Percentiles rank a stretch among this genome's conserved stretches.
These are phyloP conservation scores for Verruconis gallopava DNA, from an alignment of 2,329 filamentous ascomycete genomes.

Conservation along the genomic window DNA sequence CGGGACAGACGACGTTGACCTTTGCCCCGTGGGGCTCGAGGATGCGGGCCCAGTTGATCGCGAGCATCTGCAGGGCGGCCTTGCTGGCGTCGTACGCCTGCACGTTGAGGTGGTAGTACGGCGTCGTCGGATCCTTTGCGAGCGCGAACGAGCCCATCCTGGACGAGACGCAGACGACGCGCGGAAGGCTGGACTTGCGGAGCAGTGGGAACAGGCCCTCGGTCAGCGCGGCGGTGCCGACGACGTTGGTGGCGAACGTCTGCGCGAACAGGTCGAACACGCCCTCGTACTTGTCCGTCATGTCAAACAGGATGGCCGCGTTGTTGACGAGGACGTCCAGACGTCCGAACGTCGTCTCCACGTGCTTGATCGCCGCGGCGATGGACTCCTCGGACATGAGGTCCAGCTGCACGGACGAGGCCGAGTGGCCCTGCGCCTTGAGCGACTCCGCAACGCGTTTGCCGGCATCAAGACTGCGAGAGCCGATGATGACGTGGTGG, in stretches of 20 bases:
- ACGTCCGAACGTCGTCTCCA: conserved; percentile 3
- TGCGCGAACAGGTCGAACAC: conserved; percentile 25
- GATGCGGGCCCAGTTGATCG: conserved; percentile 22
- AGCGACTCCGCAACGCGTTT: background rate
- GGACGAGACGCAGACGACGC: conserved; percentile 29
- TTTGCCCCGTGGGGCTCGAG: conserved; percentile 20
- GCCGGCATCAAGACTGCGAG: background rate
- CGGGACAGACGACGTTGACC: conserved; percentile 27
- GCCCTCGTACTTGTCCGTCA: conserved; percentile 8
- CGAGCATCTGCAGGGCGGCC: conserved; percentile 29
- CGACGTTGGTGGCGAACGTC: conserved; percentile 27
- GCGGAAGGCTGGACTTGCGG: conserved; percentile 17
- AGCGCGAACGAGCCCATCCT: conserved; percentile 23
- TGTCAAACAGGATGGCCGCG: conserved; percentile 11
- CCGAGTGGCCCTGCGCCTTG: background rate
- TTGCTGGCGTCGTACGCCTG: conserved; percentile 30
- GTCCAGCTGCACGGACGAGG: conserved; percentile 8
- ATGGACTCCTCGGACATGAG: conserved; percentile 9
- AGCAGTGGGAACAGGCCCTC: conserved; percentile 21
- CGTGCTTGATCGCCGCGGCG: background rate
- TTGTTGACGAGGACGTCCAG: conserved; percentile 14
- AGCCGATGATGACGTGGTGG: conserved; percentile 8
- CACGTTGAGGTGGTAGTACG: conserved; percentile 19
- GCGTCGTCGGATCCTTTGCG: conserved; percentile 17
- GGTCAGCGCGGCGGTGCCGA: conserved; percentile 16